phyloP scores from a whole-genome alignment of 2,329 filamentous ascomycete species.

The Aspergillus tamarii region DNA sequence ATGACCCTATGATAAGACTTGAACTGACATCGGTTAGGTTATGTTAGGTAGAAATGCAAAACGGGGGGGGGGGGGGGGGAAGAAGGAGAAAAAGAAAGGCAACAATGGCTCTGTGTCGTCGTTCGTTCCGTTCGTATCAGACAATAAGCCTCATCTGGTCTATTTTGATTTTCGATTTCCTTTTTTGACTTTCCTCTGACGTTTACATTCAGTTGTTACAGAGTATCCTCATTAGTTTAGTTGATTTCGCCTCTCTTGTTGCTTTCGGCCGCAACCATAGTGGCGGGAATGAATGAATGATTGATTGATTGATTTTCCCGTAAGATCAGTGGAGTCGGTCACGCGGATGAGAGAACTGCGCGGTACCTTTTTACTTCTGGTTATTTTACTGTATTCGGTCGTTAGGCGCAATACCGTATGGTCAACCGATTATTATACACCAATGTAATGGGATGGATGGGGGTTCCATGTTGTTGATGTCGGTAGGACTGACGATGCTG shows the following conservation, averaged over 20 bases:
- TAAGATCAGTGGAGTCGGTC: neutral
- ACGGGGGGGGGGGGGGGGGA: neutral
- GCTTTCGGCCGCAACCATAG: conserved; percentile 1
- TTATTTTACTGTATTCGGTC: neutral
- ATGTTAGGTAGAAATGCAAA: neutral
- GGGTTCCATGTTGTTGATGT: neutral
- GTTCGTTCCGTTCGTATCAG: neutral
- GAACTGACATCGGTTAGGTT: neutral
- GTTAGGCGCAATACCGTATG: neutral
- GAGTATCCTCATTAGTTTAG: neutral
- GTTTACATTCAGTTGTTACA: neutral
- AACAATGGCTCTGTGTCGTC: neutral
- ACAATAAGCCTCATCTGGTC: neutral
- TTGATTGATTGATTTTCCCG: neutral
- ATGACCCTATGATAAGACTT: neutral
- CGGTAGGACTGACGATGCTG: neutral
- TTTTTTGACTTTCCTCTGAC: neutral
- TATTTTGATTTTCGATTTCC: neutral
- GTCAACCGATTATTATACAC: neutral
- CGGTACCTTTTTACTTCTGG: neutral
- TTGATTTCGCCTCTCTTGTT: neutral
- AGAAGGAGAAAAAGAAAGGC: no score
- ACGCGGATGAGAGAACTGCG: neutral
- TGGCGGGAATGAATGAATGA: neutral
- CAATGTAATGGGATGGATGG: neutral